Evolutionary conservation across 768 basidiomycete species (phyloP).

Genomic region (Jaapia argillacea): DNA sequence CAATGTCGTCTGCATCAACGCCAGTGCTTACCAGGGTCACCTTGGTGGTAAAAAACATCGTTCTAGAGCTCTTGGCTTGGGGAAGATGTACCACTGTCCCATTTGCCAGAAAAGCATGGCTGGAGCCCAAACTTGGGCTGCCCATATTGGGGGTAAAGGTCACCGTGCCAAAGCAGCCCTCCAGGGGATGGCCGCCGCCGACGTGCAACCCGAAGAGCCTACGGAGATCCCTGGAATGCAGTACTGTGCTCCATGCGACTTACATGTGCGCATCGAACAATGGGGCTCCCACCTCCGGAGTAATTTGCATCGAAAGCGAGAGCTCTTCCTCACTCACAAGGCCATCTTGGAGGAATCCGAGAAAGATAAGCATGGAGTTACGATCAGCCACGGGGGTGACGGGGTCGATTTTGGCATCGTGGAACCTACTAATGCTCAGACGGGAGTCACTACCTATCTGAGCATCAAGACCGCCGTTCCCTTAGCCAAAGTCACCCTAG

Average conservation of each 20-base stretch:
- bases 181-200: constrained; percentile 14
- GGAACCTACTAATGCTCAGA: constrained; percentile 21
- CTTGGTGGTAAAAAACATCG: constrained; percentile 19
- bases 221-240: constrained; percentile 7
- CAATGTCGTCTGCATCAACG: constrained; percentile 20
- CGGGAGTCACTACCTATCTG: constrained; percentile 7
- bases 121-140: constrained; percentile 14
- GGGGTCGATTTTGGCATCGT: constrained; percentile 43
- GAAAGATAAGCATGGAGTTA: constrained; percentile 42
- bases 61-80: constrained; percentile 14
- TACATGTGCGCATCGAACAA: constrained; percentile 14
- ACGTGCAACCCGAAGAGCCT: constrained; percentile 19
- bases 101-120: constrained; percentile 17
- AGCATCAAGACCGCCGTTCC: constrained; percentile 8
- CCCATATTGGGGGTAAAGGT: constrained; percentile 13
- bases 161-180: constrained; percentile 11
- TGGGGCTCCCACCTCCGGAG: constrained; percentile 26
- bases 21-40: constrained; percentile 18
- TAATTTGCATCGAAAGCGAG: constrained; percentile 24
- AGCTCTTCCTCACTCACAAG: constrained; percentile 28
- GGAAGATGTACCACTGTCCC: constrained; percentile 16
- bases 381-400: constrained; percentile 23
- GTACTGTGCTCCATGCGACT: constrained; percentile 21
- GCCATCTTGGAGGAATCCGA: constrained; percentile 40
- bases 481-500: constrained; percentile 6